Evolutionary conservation across 2,329 filamentous ascomycete genomes (phyloP), one percentile per base, ranked within the genome.

Genomic region (Didymella keratinophila): DNA sequence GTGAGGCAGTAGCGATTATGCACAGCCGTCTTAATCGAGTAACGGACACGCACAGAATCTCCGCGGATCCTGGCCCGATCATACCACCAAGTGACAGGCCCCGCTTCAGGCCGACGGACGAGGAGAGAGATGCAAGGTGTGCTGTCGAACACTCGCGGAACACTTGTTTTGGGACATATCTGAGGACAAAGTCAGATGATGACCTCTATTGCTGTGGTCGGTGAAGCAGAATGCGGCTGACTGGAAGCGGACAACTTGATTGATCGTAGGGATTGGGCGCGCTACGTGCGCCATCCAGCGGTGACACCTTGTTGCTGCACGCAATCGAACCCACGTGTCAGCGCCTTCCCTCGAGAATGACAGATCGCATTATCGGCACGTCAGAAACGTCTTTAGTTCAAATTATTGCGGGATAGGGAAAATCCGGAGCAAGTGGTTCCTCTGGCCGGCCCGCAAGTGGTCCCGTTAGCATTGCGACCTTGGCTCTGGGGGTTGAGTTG

Each of bases 291-390:
- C 58, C 59, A 52, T 50, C 49, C 42, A 50, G 56, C 61, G 48
- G 59, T 59, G 44, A 30, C 36, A 66, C 55, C 54, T 55, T 58
- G 52, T 46, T 56, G 52, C 61, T 65, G 60, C 60, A 63, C 56
- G 54, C 58, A 44, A 53, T 56, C 25, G 30, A 42, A 36, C 62
- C 62, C 63, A 68, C 64, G 65, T 68, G 65, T 65, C 61, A 59
- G 52, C 58, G 53, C 48, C 45, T 39, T 39, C n/a, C 45, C 30
- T 56, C 32, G 53, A 45, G 56, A 53, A 56, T 53, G 52, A 61
- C 58, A 63, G 58, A 53, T 57, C 61, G 50, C 50, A 41, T 50
- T 44, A 36, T 44, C 34, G 48, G 32, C 46, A 50, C 39, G 14
- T 54, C 32, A 30, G 34, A 34, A 30, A 46, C 41, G 34, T 43